Base-by-base conservation (phyloP, 176 grass and related monocot species). In the Thalia dealbata region DNA sequence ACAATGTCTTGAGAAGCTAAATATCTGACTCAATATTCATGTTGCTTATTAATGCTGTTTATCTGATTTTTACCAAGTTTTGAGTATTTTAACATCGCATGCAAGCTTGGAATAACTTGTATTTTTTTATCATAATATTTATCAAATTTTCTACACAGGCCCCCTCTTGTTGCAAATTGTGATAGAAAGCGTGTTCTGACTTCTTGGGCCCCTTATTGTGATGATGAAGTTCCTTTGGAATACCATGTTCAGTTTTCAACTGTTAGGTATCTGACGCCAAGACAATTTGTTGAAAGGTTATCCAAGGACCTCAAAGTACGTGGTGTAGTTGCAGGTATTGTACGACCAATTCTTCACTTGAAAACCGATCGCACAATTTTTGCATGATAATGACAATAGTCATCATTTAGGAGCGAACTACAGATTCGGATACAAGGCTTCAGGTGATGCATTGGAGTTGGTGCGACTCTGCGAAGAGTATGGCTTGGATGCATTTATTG, bases 381-480 rank as follows among this genome's bases (percentile, higher is more conserved):
- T 7, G 25, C 14, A 43, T 23, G 22, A 45, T 32, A n/a, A 72
- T 30, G 3, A 43, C 30, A 24, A 32, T 52, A 19, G 30, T 54
- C 18, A 29, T 72, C 7, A 21, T 27, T 65, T 77, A 99, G 95
- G 95, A 68, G 87, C 92, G 73, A 99, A 99, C 75, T 99, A 99
- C 50, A 85, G 95, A 84, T 99, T 99, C 78, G 95, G 95, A n/a
- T 99, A 99, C 72, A 99, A 87, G 83, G 90, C 95, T 74, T 89
- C 95, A 26, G 90, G 95, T 79, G 90, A 99, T 77, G 85, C 95
- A 66, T 55, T 61, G 3, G 79, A 86, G 21, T 62, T 86, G 56
- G 78, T 86, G 66, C 81, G 76, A 54, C 74, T 86, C 21, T 86
- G 84, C 79, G 75, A 82, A 70, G 84, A 86, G 26, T 86, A 78